Base-by-base conservation (phyloP, 108 stramenopile genomes). In the Pseudonitzschia multiseries region DNA sequence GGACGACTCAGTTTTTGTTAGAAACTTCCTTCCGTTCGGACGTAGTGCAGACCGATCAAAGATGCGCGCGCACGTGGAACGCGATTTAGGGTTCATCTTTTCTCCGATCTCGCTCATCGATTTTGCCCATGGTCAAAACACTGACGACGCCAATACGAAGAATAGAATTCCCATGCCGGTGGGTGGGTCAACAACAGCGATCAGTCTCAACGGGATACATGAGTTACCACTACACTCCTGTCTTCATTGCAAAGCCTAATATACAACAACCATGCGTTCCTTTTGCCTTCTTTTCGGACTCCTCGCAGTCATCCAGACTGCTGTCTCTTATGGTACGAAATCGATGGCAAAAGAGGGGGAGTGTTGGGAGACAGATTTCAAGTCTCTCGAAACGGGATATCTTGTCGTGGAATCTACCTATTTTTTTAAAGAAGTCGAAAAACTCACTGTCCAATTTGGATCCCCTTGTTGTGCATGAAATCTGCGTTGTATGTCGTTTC, bases 301-400 rank as follows among this genome's bases (percentile, higher is more conserved):
- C 66, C 22, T 67, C 26, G 66, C 66, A 67, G 66, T 67, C 36
- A 31, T 67, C 46, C 66, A 67, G 43, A 48, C 66, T n/a, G 66
- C 36, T n/a, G 42, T 50, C 26, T 67, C 66, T 21, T 67, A 67
- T 28, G 66, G 66, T 67, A 50, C 28, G 66, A 20, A 2, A 14
- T 48, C 2, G 46, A 48, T 14, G 46, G 46, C 18, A 10, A 10
- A 18, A 3, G 14, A 18, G 46, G 13, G 12, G 4, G 46, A 18
- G 12, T n/a, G 46, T 8, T 8, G 13, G 18, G 1, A 14, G 46
- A 10, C 4, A 14, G 17, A 48, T 48, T 48, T 65, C 4, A 14
- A 32, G 3, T 41, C 12, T 65, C 61, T 62, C 15, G 61, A 27
- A 27, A 9, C 53, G 22, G 24, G 8, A 54, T 24, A 54, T 24